Base-by-base conservation (phyloP, 2,329 filamentous ascomycete species). In the Microdochium bolleyi region DNA sequence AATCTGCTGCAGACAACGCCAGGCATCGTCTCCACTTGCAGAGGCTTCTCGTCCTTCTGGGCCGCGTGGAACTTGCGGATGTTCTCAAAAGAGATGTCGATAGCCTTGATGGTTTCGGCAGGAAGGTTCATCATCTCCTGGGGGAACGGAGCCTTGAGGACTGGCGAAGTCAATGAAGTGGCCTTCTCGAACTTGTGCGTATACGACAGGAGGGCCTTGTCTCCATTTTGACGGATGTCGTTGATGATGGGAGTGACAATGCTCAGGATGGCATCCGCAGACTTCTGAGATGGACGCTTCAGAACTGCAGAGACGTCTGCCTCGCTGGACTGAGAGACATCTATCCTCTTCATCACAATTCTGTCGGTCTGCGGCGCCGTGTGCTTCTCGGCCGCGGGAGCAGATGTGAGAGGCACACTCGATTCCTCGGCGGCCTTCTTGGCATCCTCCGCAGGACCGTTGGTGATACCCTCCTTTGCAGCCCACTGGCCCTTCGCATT, bases 111-210 rank as follows among this genome's bases (percentile, higher is more conserved):
- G 0, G 91, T 96, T 68, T 96, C 92, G 1, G 82, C 77, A 1
- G 88, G 74, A 16, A 99, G 77, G 57, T 90, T 78, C 94, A 99
- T 97, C 48, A 97, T 76, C 54, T 85, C 82, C 59, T 85, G 72
- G 1, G 90, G 85, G 75, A 96, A 99, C 0, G 94, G 94, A 1
- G 94, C 92, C 63, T 84, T 87, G 57, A 99, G 77, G 14, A 99
- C 91, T 0, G 92, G 90, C 1, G 91, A 92, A 14, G 83, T 94
- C 55, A 99, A 76, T 2, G 89, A 92, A 1, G 89, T 95, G 1
- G 92, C 94, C 73, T 92, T 96, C 67, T 99, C 94, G 61, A 99
- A 99, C 70, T 95, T 96, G 79, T 96, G 92, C 1, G 94, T 97
- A 70, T 96, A 97, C 50, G 88, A 87, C 48, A 99, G 79, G 24